phyloP scores from a whole-genome alignment of 2,329 filamentous ascomycete genomes.

The Fusarium decemcellulare region DNA sequence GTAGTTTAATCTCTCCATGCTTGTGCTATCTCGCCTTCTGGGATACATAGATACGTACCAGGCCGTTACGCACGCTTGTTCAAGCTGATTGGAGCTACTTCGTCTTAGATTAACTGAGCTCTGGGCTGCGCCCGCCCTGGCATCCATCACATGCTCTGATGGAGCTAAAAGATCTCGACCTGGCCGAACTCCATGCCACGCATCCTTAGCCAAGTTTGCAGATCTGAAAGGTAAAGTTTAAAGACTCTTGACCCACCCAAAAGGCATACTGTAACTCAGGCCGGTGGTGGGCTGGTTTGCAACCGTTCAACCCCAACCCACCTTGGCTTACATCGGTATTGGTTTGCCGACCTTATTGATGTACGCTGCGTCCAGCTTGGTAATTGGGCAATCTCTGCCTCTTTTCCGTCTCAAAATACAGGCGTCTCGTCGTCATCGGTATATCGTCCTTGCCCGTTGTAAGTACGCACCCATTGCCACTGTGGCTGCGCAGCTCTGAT shows the following conservation, averaged over 20 bases:
- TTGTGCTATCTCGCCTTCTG: too few relatives aligned
- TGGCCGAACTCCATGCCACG: constrained; percentile 13
- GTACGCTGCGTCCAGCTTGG: not conserved
- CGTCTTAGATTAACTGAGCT: too few relatives aligned
- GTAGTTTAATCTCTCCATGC: too few relatives aligned
- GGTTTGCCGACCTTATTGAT: not conserved
- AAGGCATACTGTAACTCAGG: too few relatives aligned
- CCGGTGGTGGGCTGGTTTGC: not conserved
- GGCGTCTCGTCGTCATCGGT: too few relatives aligned
- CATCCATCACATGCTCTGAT: too few relatives aligned
- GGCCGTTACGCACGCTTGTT: too few relatives aligned
- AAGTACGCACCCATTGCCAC: constrained; percentile 26
- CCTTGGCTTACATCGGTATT: not conserved
- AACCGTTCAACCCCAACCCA: not conserved
- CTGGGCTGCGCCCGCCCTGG: too few relatives aligned
- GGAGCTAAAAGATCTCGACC: not conserved
- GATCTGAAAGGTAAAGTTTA: constrained; percentile 33
- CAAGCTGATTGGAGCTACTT: too few relatives aligned
- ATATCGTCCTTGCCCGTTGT: not conserved
- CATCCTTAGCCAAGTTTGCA: constrained; percentile 1
- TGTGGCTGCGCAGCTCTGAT: constrained; percentile 13
- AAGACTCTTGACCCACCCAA: not conserved
- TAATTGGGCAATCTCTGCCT: not conserved
- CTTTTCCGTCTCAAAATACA: not conserved
- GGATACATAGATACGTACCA: too few relatives aligned